phyloP scores from a whole-genome alignment of 352 stramenopile species.

The Phytopythium litorale region DNA sequence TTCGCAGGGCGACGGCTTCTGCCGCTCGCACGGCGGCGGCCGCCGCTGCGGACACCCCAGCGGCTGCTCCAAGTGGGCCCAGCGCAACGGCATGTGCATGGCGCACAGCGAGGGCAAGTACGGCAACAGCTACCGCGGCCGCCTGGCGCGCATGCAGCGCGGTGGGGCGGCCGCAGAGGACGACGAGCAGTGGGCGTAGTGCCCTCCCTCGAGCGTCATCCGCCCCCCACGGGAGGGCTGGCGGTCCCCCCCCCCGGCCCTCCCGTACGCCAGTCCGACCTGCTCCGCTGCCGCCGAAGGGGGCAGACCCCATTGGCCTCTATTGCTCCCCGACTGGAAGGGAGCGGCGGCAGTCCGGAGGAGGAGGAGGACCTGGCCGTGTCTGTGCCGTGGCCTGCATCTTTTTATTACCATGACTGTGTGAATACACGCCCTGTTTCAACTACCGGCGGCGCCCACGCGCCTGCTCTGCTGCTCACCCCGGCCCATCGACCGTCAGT shows the following conservation, averaged over 20 bases:
- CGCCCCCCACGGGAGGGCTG: not conserved
- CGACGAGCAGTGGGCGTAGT: conserved; percentile 1
- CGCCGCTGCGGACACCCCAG: conserved; percentile 65
- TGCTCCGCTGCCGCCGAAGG: not conserved
- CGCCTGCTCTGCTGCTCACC: not conserved
- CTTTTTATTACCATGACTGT: conserved; percentile 2
- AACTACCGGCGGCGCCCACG: not conserved
- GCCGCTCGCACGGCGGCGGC: conserved; percentile 69
- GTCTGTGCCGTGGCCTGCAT: not conserved
- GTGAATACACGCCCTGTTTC: conserved; percentile 3
- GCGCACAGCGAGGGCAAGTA: conserved; percentile 80
- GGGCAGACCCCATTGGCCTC: not conserved
- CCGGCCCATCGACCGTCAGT: not conserved
- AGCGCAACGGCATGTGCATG: conserved; percentile 86
- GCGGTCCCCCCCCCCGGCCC: not conserved
- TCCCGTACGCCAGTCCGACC: not conserved
- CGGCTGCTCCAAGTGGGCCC: conserved; percentile 77
- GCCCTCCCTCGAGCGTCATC: not conserved
- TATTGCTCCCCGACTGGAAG: conserved; percentile 1
- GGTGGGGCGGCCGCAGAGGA: not conserved
- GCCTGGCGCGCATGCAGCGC: conserved; percentile 37
- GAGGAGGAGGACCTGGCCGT: not conserved
- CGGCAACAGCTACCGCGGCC: conserved; percentile 74
- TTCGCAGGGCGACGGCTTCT: conserved; percentile 82
- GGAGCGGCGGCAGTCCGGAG: not conserved